phyloP scores from a whole-genome alignment of 805 yeast genomes.

The Candida schatavii region DNA sequence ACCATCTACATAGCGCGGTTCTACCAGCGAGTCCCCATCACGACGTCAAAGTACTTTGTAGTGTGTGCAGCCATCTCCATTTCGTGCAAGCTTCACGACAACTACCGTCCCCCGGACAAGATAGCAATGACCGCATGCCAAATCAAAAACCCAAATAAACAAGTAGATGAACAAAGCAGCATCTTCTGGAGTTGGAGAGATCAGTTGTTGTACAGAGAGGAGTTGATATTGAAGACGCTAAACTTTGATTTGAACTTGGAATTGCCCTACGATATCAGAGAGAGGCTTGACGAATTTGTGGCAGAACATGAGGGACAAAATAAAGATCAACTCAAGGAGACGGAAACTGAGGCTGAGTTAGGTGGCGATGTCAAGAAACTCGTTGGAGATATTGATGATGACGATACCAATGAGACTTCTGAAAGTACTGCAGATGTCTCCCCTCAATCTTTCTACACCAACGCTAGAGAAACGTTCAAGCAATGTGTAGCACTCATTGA shows the following conservation, averaged over 20 bases:
- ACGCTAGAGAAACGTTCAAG: slow-evolving; percentile 20
- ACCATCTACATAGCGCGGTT: slow-evolving; percentile 37
- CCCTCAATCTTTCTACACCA: slow-evolving; percentile 9
- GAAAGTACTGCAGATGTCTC: not conserved
- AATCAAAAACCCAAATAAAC: slow-evolving; percentile 29
- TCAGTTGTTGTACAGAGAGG: slow-evolving; percentile 42
- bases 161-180: slow-evolving; percentile 38
- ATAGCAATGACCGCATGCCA: slow-evolving; percentile 38
- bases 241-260: slow-evolving; percentile 39
- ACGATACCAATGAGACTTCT: not conserved
- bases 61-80: slow-evolving; percentile 43
- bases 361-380: slow-evolving; percentile 4
- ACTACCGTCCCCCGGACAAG: slow-evolving; percentile 42
- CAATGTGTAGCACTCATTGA: slow-evolving; percentile 35
- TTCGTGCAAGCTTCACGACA: slow-evolving; percentile 42
- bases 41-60: slow-evolving; percentile 42
- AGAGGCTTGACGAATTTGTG: slow-evolving; percentile 13
- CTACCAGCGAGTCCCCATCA: slow-evolving; percentile 41
- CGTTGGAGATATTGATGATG: slow-evolving; percentile 1
- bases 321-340: slow-evolving; percentile 15
- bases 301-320: not conserved
- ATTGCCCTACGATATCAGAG: slow-evolving; percentile 37
- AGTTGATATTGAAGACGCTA: slow-evolving; percentile 34
- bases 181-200: slow-evolving; percentile 46
- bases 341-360: too few species aligned